Percentiles rank a stretch among this genome's conserved stretches.
Evolutionary conservation across 176 grass and related monocot species (phyloP).

Genomic region (Chrysopogon serrulatus): DNA sequence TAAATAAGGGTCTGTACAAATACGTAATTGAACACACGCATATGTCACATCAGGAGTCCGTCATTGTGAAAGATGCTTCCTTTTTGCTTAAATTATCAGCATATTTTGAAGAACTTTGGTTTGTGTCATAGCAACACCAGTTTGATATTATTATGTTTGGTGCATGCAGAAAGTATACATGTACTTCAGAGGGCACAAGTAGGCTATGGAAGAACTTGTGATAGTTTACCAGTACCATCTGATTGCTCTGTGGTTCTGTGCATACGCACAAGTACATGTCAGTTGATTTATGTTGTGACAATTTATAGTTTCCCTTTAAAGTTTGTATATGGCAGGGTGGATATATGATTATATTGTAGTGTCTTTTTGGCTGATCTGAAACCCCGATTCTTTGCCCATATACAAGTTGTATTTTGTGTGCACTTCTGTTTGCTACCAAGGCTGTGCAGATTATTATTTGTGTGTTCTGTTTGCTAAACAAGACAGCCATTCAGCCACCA

Average conservation of each 20-base stretch:
- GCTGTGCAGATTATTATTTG: conserved; percentile 5
- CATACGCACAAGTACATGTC: conserved; percentile 27
- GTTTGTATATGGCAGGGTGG: not conserved
- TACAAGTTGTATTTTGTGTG: not conserved
- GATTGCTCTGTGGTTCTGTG: conserved; percentile 22
- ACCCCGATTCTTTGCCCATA: not conserved
- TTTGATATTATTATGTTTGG: conserved; percentile 20
- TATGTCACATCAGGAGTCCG: not conserved
- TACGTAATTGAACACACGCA: not conserved
- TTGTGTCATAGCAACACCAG: not conserved
- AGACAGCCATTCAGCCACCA: not conserved
- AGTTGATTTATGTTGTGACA: conserved; percentile 9
- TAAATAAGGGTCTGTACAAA: not conserved
- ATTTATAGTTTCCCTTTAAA: not conserved
- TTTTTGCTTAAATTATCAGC: not conserved
- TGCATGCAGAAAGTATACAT: conserved; percentile 83
- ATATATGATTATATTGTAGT: conserved; percentile 14
- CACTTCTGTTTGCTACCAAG: conserved; percentile 3
- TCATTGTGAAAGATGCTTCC: not conserved
- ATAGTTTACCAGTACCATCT: not conserved
- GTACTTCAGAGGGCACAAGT: conserved; percentile 87
- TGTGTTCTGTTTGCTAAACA: not conserved
- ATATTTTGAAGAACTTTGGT: not conserved
- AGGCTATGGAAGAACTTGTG: conserved; percentile 4
- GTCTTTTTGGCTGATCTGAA: conserved; percentile 3